phyloP scores from a whole-genome alignment of 1,284 basidiomycete genomes.

The Binderoboletus segoi region DNA sequence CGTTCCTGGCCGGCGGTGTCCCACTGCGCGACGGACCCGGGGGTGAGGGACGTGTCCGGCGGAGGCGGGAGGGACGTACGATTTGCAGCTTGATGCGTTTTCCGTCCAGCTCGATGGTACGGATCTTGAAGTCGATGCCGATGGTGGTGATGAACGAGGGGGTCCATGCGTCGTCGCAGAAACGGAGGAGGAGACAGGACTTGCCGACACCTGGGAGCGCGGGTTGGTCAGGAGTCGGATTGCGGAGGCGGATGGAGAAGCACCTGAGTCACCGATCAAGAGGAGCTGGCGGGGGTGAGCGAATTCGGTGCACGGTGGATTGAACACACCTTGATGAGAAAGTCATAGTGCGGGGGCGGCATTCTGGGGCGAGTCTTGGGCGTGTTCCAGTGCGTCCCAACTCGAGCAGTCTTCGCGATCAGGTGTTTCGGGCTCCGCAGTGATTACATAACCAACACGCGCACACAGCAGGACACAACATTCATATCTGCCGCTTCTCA shows the following conservation, averaged over 20 bases:
- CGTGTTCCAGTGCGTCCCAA: neutral
- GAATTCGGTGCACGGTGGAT: neutral
- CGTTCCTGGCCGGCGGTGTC: slow-evolving; percentile 99
- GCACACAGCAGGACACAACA: no score
- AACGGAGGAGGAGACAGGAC: slow-evolving; percentile 96
- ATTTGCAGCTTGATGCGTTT: slow-evolving; percentile 97
- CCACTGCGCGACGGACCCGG: slow-evolving; percentile 61
- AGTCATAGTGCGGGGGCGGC: slow-evolving; percentile 89
- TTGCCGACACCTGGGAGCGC: slow-evolving; percentile 85
- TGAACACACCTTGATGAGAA: slow-evolving; percentile 82
- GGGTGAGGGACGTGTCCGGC: slow-evolving; percentile 7
- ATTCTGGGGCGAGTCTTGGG: slow-evolving; percentile 50
- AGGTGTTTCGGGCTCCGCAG: slow-evolving; percentile 26
- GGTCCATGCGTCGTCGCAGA: slow-evolving; percentile 99
- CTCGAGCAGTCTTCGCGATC: neutral
- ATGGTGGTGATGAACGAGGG: slow-evolving; percentile 99
- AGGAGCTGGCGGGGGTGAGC: slow-evolving; percentile 62
- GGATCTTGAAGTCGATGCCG: slow-evolving; percentile 96
- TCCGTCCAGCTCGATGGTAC: slow-evolving; percentile 95
- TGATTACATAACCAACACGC: slow-evolving; percentile 20
- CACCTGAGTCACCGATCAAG: slow-evolving; percentile 96
- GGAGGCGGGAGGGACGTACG: slow-evolving; percentile 49
- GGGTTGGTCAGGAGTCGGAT: neutral
- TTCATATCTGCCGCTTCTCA: no score
- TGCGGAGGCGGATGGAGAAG: slow-evolving; percentile 3